Base-by-base conservation (phyloP, 208 protist genomes). In the Herpetomonas samuelpessoai region DNA sequence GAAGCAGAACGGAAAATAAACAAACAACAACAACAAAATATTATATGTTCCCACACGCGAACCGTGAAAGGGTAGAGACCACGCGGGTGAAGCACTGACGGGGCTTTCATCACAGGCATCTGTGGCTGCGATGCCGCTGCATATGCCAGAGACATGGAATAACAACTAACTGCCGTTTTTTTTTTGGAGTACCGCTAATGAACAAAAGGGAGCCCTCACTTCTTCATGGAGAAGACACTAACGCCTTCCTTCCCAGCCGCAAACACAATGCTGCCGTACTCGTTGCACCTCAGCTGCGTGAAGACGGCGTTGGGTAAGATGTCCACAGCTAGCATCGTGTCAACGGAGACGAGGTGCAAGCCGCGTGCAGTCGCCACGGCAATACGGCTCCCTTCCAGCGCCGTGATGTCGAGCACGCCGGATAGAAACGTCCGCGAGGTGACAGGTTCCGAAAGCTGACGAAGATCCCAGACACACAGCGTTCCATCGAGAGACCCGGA, bases 391-490 rank as follows among this genome's bases (percentile, higher is more conserved):
- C 62, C 54, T 27, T 76, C 67, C 61, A 65, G 19, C 56, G 62
- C 19, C 22, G 76, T 52, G 4, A 81, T 25, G 47, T 82, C 76
- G 14, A 88, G 64, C n/a, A 92, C 77, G 1, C 81, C 80, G 19
- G 67, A 72, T 19, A 19, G 26, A 19, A 92, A 76, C 16, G 60
- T 44, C 26, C 71, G 69, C 10, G 62, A 73, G 50, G 56, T 47
- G 28, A 81, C 48, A 9, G 85, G 80, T 19, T 35, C 51, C 19
- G 47, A 65, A 62, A 90, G 71, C n/a, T 54, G 53, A 16, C 89
- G 89, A 16, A 70, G 39, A 55, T 95, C 89, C 83, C 85, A 95
- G 31, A 93, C 29, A 6, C 68, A 39, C 45, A 92, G 57, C 10
- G 68, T 74, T 18, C 89, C 89, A 57, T 92, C 84, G 45, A 95